These are phyloP conservation scores for Allodekkera sacchari DNA, from an alignment of 805 yeast species.

Conservation along the genomic window DNA sequence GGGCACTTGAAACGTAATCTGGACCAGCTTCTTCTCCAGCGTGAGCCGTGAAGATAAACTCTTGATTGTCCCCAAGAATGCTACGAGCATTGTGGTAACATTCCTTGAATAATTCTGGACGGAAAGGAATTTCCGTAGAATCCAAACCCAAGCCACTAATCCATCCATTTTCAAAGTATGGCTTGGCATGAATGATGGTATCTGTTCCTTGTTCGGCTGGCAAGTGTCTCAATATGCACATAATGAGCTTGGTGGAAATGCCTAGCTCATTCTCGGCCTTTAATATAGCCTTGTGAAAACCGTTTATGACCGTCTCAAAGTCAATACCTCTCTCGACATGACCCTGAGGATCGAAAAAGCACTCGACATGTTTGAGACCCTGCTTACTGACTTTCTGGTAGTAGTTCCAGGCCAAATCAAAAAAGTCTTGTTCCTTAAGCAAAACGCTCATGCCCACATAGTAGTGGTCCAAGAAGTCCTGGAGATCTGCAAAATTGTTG, in stretches of 20 bases:
- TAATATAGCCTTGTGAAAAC: slow-evolving; percentile 61
- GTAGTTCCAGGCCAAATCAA: slow-evolving; percentile 69
- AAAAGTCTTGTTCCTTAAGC: slow-evolving; percentile 61
- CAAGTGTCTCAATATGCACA: slow-evolving; percentile 76
- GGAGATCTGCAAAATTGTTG: slow-evolving; percentile 54
- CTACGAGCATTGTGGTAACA: slow-evolving; percentile 47
- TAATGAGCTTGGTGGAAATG: slow-evolving; percentile 62
- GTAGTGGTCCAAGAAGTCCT: slow-evolving; percentile 72
- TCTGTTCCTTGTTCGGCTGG: slow-evolving; percentile 51
- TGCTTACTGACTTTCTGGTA: slow-evolving; percentile 50
- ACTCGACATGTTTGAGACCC: slow-evolving; percentile 64
- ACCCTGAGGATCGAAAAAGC: slow-evolving; percentile 80
- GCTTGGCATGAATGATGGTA: slow-evolving; percentile 45
- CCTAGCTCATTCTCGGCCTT: slow-evolving; percentile 53
- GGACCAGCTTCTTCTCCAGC: slow-evolving; percentile 89
- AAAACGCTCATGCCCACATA: slow-evolving; percentile 78
- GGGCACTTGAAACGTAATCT: slow-evolving; percentile 49
- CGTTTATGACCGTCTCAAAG: slow-evolving; percentile 52
- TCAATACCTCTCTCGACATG: slow-evolving; percentile 61
- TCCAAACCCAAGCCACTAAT: slow-evolving; percentile 78
- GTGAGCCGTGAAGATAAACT: slow-evolving; percentile 66
- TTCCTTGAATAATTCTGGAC: slow-evolving; percentile 60
- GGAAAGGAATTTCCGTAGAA: slow-evolving; percentile 71
- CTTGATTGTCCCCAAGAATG: slow-evolving; percentile 34
- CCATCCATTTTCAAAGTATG: slow-evolving; percentile 45